Conservation (phyloP, 2,329 filamentous ascomycete species). For the Clarireedia hainanense region DNA sequence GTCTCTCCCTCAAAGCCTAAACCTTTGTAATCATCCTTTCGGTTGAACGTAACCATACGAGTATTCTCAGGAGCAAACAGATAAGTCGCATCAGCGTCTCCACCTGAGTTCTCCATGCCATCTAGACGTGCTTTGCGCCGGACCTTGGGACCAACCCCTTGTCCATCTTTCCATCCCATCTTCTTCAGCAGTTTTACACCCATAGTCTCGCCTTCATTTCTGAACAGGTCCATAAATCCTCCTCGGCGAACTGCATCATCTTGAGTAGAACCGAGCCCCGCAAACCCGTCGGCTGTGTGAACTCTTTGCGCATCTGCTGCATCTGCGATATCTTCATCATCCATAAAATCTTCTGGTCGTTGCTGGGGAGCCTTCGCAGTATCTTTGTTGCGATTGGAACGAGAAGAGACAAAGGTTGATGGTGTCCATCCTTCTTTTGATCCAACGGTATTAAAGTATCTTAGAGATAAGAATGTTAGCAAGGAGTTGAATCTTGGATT, state of each 20-base stretch:
- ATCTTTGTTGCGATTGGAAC: conserved; percentile 67
- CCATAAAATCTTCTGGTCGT: conserved; percentile 90
- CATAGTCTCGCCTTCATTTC: conserved; percentile 70
- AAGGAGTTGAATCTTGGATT: conserved; percentile 11
- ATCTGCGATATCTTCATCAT: conserved; percentile 89
- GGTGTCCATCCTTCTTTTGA: conserved; percentile 98
- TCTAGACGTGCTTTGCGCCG: conserved; percentile 65
- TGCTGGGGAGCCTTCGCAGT: conserved; percentile 45
- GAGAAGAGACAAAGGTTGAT: conserved; percentile 84
- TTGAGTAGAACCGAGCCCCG: conserved; percentile 63
- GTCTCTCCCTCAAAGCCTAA: conserved; percentile 58
- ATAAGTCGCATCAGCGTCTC: conserved; percentile 42
- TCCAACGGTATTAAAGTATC: conserved; percentile 96
- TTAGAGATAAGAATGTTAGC: conserved; percentile 31
- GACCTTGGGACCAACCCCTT: conserved; percentile 85
- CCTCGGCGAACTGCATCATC: conserved; percentile 44
- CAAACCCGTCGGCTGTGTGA: conserved; percentile 65
- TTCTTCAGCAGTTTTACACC: conserved; percentile 75
- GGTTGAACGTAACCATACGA: conserved; percentile 55
- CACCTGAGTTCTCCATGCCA: conserved; percentile 28
- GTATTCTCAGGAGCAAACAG: conserved; percentile 82
- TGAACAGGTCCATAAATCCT: conserved; percentile 63
- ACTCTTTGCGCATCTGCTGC: conserved; percentile 70
- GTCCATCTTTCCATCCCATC: conserved; percentile 95
- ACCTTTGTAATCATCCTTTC: conserved; percentile 62